Percentiles rank a stretch among this genome's conserved stretches.
These are phyloP conservation scores for Tylopilus rubrobrunneus DNA, from an alignment of 768 basidiomycete genomes.

Conservation along the genomic window DNA sequence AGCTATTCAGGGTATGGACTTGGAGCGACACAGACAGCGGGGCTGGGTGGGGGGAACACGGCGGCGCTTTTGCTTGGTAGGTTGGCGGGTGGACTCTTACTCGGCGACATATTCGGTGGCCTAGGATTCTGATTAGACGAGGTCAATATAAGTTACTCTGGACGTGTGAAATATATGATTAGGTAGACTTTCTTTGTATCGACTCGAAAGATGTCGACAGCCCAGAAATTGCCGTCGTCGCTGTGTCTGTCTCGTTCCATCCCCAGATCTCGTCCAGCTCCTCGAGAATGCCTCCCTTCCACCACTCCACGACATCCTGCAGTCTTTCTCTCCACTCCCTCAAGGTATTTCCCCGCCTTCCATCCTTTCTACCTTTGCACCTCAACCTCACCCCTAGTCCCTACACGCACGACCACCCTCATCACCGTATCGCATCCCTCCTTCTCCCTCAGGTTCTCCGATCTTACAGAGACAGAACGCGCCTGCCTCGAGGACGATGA, in stretches of 20 bases:
- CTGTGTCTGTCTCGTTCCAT: constrained; percentile 68
- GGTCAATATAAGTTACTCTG: no score
- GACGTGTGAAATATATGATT: background rate
- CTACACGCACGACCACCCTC: constrained; percentile 71
- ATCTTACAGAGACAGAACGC: constrained; percentile 64
- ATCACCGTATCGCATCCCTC: constrained; percentile 66
- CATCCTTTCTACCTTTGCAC: background rate
- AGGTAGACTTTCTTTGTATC: no score
- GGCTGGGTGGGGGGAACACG: constrained; percentile 4
- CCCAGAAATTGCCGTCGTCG: constrained; percentile 54
- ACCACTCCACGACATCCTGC: constrained; percentile 66
- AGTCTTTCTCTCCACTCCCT: constrained; percentile 80
- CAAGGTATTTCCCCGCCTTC: constrained; percentile 51
- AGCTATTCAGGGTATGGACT: constrained; percentile 9
- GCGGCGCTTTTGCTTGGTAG: constrained; percentile 36
- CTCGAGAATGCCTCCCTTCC: constrained; percentile 60
- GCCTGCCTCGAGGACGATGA: constrained; percentile 79
- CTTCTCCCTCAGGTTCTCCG: constrained; percentile 77
- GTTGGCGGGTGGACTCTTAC: constrained; percentile 46
- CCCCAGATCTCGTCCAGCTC: constrained; percentile 64
- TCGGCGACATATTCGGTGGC: constrained; percentile 45
- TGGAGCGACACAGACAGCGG: background rate
- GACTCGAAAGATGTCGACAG: constrained; percentile 34
- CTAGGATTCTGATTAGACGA: constrained; percentile 19
- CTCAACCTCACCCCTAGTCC: constrained; percentile 47